phyloP scores from a whole-genome alignment of 2,329 filamentous ascomycete genomes.

The Neofusicoccum ribis region DNA sequence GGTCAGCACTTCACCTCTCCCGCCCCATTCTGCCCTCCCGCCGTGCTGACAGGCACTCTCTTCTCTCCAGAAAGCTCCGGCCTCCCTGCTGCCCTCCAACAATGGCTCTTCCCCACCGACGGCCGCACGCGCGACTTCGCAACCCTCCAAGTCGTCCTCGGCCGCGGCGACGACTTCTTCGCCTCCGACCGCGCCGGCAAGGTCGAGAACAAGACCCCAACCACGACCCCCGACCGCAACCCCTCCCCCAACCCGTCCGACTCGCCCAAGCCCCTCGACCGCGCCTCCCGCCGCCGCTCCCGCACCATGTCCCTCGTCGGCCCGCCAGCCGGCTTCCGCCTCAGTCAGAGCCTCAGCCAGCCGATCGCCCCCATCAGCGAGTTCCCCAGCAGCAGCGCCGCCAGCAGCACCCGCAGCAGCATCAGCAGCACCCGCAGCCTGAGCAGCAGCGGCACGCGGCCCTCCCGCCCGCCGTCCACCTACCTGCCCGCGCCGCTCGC shows the following conservation, averaged over 20 bases:
- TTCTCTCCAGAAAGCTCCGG: constrained; percentile 34
- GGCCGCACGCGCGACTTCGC: constrained; percentile 34
- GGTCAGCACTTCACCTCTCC: constrained; percentile 26
- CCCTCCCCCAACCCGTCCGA: constrained; percentile 16
- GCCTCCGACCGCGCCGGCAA: constrained; percentile 41
- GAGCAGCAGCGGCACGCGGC: not conserved
- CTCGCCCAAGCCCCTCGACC: constrained; percentile 22
- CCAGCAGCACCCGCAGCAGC: not conserved
- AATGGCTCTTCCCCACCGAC: constrained; percentile 37
- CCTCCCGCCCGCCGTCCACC: too few relatives aligned
- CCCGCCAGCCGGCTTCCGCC: constrained; percentile 28
- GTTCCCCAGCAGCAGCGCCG: constrained; percentile 22
- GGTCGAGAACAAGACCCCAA: constrained; percentile 37
- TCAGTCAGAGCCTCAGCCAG: constrained; percentile 20
- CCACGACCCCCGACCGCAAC: constrained; percentile 25
- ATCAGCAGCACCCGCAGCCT: not conserved
- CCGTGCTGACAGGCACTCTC: not conserved
- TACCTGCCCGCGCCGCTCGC: not conserved
- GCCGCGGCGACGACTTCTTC: constrained; percentile 41
- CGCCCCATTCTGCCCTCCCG: not conserved
- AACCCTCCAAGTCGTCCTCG: constrained; percentile 41
- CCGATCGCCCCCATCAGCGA: constrained; percentile 20
- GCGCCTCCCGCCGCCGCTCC: constrained; percentile 28
- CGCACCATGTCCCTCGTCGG: constrained; percentile 34
- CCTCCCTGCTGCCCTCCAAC: constrained; percentile 32